A percentile compares a stretch with the other conserved stretches of the same genome.
phyloP scores from a whole-genome alignment of 208 protist genomes.

The Naegleria gruberi region DNA sequence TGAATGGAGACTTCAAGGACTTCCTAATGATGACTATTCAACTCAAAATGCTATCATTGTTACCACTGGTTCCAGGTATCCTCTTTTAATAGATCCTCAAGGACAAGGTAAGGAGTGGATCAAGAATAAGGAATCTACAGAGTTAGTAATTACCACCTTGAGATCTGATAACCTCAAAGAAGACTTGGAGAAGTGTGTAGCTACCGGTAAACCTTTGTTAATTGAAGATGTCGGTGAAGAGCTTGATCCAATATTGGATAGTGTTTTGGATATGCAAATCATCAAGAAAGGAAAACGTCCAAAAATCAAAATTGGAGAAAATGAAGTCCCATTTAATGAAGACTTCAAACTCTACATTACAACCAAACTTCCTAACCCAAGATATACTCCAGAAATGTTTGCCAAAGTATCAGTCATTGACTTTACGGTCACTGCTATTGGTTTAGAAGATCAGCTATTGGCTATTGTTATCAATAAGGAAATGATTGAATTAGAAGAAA shows the following conservation, averaged over 20 bases:
- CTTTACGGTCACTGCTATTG: conserved; percentile 68
- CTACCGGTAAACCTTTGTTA: conserved; percentile 55
- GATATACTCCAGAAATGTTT: conserved; percentile 66
- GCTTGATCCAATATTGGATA: conserved; percentile 73
- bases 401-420: conserved; percentile 69
- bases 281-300: conserved; percentile 15
- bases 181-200: conserved; percentile 57
- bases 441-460: conserved; percentile 58
- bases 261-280: conserved; percentile 66
- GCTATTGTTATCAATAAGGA: conserved; percentile 57
- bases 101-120: conserved; percentile 69
- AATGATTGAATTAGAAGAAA: conserved; percentile 59
- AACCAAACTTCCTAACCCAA: conserved; percentile 71
- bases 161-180: conserved; percentile 50
- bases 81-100: conserved; percentile 76
- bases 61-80: conserved; percentile 54
- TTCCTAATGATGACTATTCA: conserved; percentile 75
- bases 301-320: conserved; percentile 59
- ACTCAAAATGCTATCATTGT: conserved; percentile 81
- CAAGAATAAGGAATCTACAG: conserved; percentile 43
- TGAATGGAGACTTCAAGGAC: conserved; percentile 65
- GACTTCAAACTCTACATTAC: conserved; percentile 62
- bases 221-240: conserved; percentile 74
- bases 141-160: conserved; percentile 44
- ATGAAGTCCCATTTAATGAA: conserved; percentile 45